phyloP scores from a whole-genome alignment of 1,139 yeast species.

The Barnettozyma hawaiiensis region DNA sequence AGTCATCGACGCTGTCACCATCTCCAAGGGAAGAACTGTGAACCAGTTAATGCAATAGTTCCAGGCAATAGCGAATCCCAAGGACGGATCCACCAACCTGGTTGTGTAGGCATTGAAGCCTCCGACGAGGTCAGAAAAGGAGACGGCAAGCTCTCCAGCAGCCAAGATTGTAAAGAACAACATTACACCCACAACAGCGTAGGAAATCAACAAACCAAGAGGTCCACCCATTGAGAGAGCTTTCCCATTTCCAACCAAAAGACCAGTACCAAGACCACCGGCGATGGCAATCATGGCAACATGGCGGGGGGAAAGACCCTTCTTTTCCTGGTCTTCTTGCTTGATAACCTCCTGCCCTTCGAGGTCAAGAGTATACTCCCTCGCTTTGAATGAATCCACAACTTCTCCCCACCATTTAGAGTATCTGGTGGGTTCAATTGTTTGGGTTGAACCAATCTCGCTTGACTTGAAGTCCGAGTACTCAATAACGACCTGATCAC shows the following conservation, averaged over 20 bases:
- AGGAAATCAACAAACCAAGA: conserved; percentile 52
- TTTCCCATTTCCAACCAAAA: conserved; percentile 58
- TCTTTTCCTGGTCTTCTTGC: neutral
- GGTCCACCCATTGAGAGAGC: conserved; percentile 69
- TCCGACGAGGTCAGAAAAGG: conserved; percentile 62
- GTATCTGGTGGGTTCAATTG: neutral
- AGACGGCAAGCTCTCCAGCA: conserved; percentile 66
- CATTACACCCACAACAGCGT: conserved; percentile 43
- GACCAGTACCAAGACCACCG: conserved; percentile 59
- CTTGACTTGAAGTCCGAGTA: neutral
- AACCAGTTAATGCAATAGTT: conserved; percentile 74
- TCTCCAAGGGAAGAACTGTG: conserved; percentile 64
- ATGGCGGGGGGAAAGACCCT: conserved; percentile 32
- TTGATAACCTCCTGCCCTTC: conserved; percentile 8
- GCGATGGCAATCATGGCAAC: conserved; percentile 57
- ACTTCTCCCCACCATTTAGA: conserved; percentile 29
- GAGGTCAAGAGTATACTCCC: conserved; percentile 47
- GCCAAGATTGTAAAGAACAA: conserved; percentile 65
- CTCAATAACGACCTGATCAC: neutral
- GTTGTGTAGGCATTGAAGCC: conserved; percentile 65
- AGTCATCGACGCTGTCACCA: conserved; percentile 68
- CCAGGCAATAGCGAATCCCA: conserved; percentile 75
- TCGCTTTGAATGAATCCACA: conserved; percentile 51
- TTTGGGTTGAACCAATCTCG: conserved; percentile 2
- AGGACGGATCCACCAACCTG: conserved; percentile 61